Evolutionary conservation across 768 basidiomycete genomes (phyloP), one percentile per base, ranked within the genome.

Genomic region (Lentinus brumalis): DNA sequence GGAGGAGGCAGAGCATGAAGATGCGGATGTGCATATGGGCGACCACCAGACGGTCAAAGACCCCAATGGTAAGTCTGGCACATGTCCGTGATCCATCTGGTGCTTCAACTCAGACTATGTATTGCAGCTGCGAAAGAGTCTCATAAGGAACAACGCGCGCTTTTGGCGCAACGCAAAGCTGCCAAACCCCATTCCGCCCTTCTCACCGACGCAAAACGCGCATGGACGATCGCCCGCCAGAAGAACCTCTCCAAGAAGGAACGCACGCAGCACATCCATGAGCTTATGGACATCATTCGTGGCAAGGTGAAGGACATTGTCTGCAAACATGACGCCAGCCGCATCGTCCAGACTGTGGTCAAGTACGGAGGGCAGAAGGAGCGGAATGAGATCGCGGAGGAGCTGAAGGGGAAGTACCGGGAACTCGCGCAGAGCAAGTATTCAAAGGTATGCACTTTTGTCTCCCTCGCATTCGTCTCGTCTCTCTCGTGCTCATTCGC

Each of bases 281-380:
- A 85, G 30, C 81, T 98, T 9, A 92, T 94, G 85, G 76, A 78
- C 32, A 80, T 88, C 47, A 86, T 94, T 21, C 84, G 89, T 21
- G 94, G 93, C 5, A 86, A 87, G 65, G 86, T 96, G 46, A 87
- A 87, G 61, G 94, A 95, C 35, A 86, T 96, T 40, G 88, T 91
- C 2, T 83, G 92, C 70, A 96, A 95, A 73, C 95, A 96, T 68
- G 94, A 96, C 73, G 94, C 93, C 8, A 94, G 92, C 68, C 84
- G 88, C 64, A 93, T 93, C 61, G 84, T 91, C 21, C 89, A 91
- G 72, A 90, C 86, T 0, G 78, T 91, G 12, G 89, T 96, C 50
- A 95, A 91, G 69, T 85, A 89, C 60, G 95, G 95, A 4, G 80
- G 84, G 18, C 88, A 81, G 69, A 76, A 71, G 51, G 89, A 96